These are phyloP conservation scores for Scutellospora calospora DNA, from an alignment of 371 early-diverging fungal genomes.

Conservation along the genomic window DNA sequence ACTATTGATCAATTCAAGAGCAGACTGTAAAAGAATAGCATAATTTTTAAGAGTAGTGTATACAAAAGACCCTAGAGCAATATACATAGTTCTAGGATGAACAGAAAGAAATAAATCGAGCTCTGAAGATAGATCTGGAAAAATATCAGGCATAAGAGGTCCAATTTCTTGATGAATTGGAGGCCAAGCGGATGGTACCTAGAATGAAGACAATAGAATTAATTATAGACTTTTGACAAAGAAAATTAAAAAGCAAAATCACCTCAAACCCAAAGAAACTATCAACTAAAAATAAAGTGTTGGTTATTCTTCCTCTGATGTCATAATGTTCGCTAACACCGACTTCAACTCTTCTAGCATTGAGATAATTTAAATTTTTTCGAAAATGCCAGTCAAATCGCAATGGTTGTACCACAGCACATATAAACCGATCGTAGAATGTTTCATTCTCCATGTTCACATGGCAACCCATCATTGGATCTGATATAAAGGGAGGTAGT, in stretches of 20 bases:
- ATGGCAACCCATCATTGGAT: conserved; percentile 24
- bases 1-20: conserved; percentile 1
- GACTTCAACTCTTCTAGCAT: neutral
- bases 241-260: neutral
- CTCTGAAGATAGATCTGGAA: neutral
- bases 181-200: neutral
- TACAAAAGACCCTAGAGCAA: neutral
- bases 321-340: neutral
- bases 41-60: conserved; percentile 11
- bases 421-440: conserved; percentile 22
- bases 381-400: neutral
- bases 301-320: neutral
- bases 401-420: neutral
- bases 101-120: neutral
- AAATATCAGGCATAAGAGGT: conserved; percentile 12
- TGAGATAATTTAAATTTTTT: neutral
- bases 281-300: conserved; percentile 32
- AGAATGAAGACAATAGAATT: neutral
- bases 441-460: conserved; percentile 29
- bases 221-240: too few species aligned
- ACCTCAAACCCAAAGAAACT: conserved; percentile 43
- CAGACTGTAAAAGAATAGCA: conserved; percentile 19
- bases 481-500: conserved; percentile 20
- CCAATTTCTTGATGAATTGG: conserved; percentile 34
- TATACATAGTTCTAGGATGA: conserved; percentile 16